phyloP scores from a whole-genome alignment of 768 basidiomycete genomes.

The Pleurotus platypus region DNA sequence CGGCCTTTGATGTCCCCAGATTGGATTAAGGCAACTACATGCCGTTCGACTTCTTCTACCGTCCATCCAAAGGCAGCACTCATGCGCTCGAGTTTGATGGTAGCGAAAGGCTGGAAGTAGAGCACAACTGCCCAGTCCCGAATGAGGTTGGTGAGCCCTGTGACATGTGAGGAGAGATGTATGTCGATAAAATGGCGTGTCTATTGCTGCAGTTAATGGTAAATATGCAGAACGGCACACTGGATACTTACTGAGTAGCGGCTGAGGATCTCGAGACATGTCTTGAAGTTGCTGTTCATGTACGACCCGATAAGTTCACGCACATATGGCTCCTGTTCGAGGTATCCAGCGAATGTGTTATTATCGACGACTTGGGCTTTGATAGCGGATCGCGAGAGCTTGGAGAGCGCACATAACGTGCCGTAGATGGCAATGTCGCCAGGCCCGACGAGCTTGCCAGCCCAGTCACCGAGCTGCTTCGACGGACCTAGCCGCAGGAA shows the following conservation, averaged over 20 bases:
- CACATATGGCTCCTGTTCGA: slow-evolving; percentile 85
- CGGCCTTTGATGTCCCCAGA: slow-evolving; percentile 74
- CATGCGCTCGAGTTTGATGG: slow-evolving; percentile 84
- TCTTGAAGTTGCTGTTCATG: slow-evolving; percentile 83
- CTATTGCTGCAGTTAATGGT: slow-evolving; percentile 31
- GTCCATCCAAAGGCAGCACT: slow-evolving; percentile 82
- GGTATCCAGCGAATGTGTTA: slow-evolving; percentile 65
- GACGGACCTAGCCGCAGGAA: slow-evolving; percentile 68
- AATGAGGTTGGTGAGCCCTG: slow-evolving; percentile 63
- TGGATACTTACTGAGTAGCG: slow-evolving; percentile 58
- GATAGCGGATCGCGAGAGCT: slow-evolving; percentile 65
- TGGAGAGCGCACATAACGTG: slow-evolving; percentile 80
- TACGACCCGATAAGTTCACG: slow-evolving; percentile 86
- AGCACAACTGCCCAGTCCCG: slow-evolving; percentile 76
- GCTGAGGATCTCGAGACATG: slow-evolving; percentile 70
- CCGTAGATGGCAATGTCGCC: slow-evolving; percentile 87
- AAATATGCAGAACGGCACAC: not conserved
- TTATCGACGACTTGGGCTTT: slow-evolving; percentile 67
- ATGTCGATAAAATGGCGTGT: slow-evolving; percentile 76
- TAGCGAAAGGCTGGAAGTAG: slow-evolving; percentile 88
- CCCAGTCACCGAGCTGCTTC: slow-evolving; percentile 74
- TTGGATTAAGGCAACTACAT: slow-evolving; percentile 78
- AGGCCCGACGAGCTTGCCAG: slow-evolving; percentile 76
- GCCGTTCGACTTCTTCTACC: slow-evolving; percentile 63
- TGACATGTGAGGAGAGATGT: slow-evolving; percentile 69